Percentiles rank a stretch among this genome's conserved stretches.
Evolutionary conservation across 306 rosid species (phyloP).

Genomic region (Styphnolobium japonicum): DNA sequence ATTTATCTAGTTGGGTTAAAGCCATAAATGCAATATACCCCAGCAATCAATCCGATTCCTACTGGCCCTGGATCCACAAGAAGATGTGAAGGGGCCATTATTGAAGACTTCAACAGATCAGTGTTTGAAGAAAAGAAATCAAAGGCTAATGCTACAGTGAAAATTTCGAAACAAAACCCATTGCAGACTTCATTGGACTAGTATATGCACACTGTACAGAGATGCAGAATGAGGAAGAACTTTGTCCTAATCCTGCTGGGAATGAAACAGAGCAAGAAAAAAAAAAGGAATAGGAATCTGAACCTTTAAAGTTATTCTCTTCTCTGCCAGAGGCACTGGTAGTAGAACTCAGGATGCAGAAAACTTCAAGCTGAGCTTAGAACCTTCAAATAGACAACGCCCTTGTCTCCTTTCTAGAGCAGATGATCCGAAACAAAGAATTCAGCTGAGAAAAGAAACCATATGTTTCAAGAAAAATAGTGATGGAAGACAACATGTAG

Average conservation of each 20-base stretch:
- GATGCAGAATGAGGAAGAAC: neutral
- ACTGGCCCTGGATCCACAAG: conserved; percentile 3
- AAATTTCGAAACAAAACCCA: neutral
- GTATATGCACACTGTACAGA: neutral
- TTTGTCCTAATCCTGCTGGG: neutral
- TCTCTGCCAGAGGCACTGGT: neutral
- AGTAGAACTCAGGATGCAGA: neutral
- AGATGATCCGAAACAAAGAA: conserved; percentile 1
- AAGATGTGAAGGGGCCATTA: neutral
- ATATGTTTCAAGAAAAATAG: neutral
- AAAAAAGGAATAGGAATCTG: neutral
- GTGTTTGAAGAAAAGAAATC: neutral
- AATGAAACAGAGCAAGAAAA: neutral
- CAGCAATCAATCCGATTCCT: neutral
- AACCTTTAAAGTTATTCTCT: conserved; percentile 18
- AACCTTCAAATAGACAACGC: neutral
- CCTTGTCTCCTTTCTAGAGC: neutral
- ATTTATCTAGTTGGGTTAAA: neutral
- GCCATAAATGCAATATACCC: conserved; percentile 14
- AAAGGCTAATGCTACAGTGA: neutral
- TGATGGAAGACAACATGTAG: neutral
- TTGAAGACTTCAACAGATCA: neutral
- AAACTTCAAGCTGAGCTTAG: neutral
- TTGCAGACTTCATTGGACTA: neutral
- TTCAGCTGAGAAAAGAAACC: conserved; percentile 3